A percentile compares a stretch with the other conserved stretches of the same genome.
Evolutionary conservation across 192 early-diverging fungal genomes (phyloP).

Genomic region (Linnemannia hyalina): DNA sequence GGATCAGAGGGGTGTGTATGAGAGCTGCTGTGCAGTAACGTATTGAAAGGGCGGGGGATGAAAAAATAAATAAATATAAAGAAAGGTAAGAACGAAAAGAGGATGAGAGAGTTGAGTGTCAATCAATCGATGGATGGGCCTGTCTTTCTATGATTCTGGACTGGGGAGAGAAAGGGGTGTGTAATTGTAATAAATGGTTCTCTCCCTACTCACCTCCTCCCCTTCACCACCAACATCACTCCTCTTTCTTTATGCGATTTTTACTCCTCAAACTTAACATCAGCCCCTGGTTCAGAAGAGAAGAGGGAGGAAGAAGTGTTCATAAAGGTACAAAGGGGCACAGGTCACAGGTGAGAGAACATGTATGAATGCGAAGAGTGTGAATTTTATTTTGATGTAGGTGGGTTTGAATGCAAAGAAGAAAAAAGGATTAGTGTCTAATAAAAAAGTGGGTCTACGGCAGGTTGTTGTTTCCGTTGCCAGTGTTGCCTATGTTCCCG

Average conservation of each 20-base stretch:
- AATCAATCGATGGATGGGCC: no score
- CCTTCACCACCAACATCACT: not conserved
- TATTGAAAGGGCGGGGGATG: not conserved
- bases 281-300: not conserved
- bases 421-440: not conserved
- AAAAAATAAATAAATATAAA: not conserved
- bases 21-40: not conserved
- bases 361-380: not conserved
- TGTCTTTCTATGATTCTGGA: not conserved
- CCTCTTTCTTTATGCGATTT: not conserved
- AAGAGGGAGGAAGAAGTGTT: not conserved
- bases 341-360: not conserved
- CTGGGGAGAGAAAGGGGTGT: not conserved
- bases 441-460: slow-evolving; percentile 10
- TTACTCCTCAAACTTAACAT: not conserved
- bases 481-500: slow-evolving; percentile 10
- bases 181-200: not conserved
- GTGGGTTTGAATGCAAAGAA: slow-evolving; percentile 7
- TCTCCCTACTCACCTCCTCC: no score
- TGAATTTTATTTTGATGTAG: not conserved
- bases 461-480: slow-evolving; percentile 10
- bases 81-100: not conserved
- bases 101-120: not conserved
- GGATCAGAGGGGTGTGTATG: not conserved
- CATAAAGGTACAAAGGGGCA: not conserved